Evolutionary conservation across 2,329 filamentous ascomycete species (phyloP), one percentile per base, ranked within the genome.

Genomic region (Sarocladium kiliense): DNA sequence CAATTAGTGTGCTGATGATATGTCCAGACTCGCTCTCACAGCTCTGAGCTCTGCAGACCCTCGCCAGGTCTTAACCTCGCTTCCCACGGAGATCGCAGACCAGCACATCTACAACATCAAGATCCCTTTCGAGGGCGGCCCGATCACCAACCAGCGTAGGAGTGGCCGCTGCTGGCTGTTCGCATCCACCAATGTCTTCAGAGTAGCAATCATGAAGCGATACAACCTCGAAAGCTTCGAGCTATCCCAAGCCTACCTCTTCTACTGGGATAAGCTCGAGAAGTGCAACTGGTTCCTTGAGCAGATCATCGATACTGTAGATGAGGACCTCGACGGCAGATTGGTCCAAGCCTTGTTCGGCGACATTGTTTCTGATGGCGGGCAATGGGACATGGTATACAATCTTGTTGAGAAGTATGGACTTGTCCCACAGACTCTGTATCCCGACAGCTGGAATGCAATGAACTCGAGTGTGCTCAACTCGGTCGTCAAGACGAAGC

Each of bases 211-310:
- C 47, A 93, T 94, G 87, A 87, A 89, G 71, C 86, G 86, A 64
- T 88, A 95, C 70, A 82, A 85, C 59, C 80, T 96, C 19, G 81
- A 85, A 47, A 77, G 81, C 54, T 95, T 96, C 64, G 89, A 96
- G 75, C 77, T 96, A n/a, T 91, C 87, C 27, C 91, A 96, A 71
- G 79, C 86, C 1, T 95, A 95, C 65, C 79, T 96, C 3, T 96
- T 93, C 74, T 96, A 91, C 78, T 95, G 88, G 87, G 91, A 96
- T 70, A 96, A 96, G 74, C 82, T 96, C 19, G 91, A 96, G 71
- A 96, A 96, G 71, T 80, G 87, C 9, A 96, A 96, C 70, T 96
- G 82, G 76, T 96, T 95, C 73, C 79, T 96, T 18, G 90, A 95
- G 71, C 87, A 89, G 64, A 82, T 93, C 58, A 81, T 96, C 55